phyloP scores from a whole-genome alignment of 148 eudicot genomes.

The Hydrangea macrophylla region DNA sequence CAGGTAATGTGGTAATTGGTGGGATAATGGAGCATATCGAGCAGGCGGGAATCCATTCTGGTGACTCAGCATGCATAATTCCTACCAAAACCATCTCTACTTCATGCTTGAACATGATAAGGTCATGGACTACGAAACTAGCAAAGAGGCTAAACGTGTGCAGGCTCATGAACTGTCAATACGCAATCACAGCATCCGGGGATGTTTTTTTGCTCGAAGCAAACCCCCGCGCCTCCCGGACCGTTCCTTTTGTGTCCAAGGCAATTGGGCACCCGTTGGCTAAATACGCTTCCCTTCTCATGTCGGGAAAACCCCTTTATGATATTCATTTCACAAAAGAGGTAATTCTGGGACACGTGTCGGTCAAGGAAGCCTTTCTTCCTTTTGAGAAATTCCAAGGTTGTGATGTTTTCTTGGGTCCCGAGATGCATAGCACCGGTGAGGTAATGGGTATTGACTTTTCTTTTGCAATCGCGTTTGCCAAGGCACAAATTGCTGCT shows the following conservation, averaged over 20 bases:
- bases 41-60: conserved; percentile 98
- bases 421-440: conserved; percentile 98
- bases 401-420: conserved; percentile 85
- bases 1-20: conserved; percentile 94
- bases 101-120: conserved; percentile 63
- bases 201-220: conserved; percentile 93
- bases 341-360: conserved; percentile 81
- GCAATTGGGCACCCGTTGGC: conserved; percentile 97
- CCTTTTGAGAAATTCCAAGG: conserved; percentile 96
- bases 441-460: conserved; percentile 91
- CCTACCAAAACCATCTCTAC: conserved; percentile 77
- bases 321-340: conserved; percentile 74
- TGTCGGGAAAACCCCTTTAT: conserved; percentile 87
- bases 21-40: conserved; percentile 99
- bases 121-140: conserved; percentile 86
- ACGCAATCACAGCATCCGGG: conserved; percentile 81
- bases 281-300: conserved; percentile 87
- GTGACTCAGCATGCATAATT: conserved; percentile 90
- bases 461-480: conserved; percentile 70
- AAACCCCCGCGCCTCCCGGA: conserved; percentile 95
- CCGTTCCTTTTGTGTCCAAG: conserved; percentile 93
- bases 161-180: conserved; percentile 97
- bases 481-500: conserved; percentile 87
- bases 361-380: conserved; percentile 92
- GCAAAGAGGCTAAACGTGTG: conserved; percentile 82